Percentiles rank a stretch among this genome's conserved stretches.
These are phyloP conservation scores for Aspergillus japonicus DNA, from an alignment of 2,329 filamentous ascomycete species.

Conservation along the genomic window DNA sequence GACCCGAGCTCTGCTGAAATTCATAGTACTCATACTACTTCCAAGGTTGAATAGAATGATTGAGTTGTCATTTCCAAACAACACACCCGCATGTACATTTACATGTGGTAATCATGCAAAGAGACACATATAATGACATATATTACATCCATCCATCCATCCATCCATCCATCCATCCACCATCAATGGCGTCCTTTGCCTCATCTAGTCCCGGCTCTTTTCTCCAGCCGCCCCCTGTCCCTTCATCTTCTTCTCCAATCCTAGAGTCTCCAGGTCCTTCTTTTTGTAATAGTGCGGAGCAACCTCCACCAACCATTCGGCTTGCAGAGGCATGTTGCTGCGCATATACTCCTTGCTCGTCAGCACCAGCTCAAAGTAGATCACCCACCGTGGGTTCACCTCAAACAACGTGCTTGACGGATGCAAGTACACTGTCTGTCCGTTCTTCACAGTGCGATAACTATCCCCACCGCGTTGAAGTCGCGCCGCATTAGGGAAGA, in stretches of 20 bases:
- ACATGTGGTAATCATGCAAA: too few species aligned
- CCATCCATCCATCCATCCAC: too few species aligned
- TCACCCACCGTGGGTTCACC: constrained; percentile 77
- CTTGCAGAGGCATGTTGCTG: constrained; percentile 78
- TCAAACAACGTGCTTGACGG: constrained; percentile 80
- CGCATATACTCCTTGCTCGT: constrained; percentile 97
- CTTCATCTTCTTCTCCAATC: constrained; percentile 73
- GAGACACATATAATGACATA: too few species aligned
- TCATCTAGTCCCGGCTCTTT: constrained; percentile 32
- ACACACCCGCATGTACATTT: too few species aligned
- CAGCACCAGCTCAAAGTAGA: constrained; percentile 84
- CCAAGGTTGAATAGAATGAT: too few species aligned
- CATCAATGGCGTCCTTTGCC: neutral
- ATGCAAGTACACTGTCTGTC: constrained; percentile 86
- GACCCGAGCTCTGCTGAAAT: too few species aligned
- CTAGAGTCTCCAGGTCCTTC: constrained; percentile 79
- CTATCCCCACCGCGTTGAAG: constrained; percentile 79
- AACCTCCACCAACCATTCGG: constrained; percentile 81
- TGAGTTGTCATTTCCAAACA: too few species aligned
- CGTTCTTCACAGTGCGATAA: constrained; percentile 90
- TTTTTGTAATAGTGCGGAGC: constrained; percentile 95
- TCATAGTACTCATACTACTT: too few species aligned
- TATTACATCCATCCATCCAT: too few species aligned
- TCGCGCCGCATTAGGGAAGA: constrained; percentile 88
- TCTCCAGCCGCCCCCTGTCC: constrained; percentile 47